Evolutionary conservation across 768 basidiomycete species (phyloP).

Genomic region (Leccinum fibrillosum): DNA sequence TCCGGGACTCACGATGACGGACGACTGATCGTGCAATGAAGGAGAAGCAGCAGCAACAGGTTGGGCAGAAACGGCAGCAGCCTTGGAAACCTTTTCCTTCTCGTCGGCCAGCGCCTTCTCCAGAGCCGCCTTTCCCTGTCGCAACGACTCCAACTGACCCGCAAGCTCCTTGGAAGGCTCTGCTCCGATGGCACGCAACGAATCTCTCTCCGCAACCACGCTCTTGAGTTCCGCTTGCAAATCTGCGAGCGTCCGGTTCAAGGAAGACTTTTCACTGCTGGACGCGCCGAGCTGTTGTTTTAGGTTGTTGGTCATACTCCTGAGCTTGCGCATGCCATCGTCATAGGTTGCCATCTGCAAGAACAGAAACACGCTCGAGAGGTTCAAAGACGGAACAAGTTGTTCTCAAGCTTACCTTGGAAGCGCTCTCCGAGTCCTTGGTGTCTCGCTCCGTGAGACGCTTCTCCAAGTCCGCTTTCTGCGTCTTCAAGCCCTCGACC

Average conservation of each 20-base stretch:
- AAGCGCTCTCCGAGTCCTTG: slow-evolving; percentile 26
- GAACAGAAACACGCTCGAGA: neutral
- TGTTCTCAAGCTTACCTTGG: slow-evolving; percentile 27
- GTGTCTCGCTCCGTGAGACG: slow-evolving; percentile 30
- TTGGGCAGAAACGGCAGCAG: slow-evolving; percentile 1
- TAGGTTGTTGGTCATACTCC: slow-evolving; percentile 24
- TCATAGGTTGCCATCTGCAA: slow-evolving; percentile 44
- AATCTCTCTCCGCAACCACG: slow-evolving; percentile 28
- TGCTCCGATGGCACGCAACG: slow-evolving; percentile 17
- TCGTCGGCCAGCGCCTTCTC: slow-evolving; percentile 40
- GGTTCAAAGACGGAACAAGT: neutral
- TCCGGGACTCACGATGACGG: slow-evolving; percentile 32
- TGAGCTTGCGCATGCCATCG: slow-evolving; percentile 37
- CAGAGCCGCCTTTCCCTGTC: slow-evolving; percentile 36
- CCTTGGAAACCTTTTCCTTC: slow-evolving; percentile 34
- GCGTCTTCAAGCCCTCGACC: slow-evolving; percentile 49
- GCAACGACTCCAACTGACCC: slow-evolving; percentile 35
- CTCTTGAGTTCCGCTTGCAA: slow-evolving; percentile 28
- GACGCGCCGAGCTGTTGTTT: slow-evolving; percentile 23
- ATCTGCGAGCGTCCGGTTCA: slow-evolving; percentile 25
- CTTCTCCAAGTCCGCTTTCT: slow-evolving; percentile 37
- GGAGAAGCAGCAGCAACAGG: neutral
- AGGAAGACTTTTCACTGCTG: slow-evolving; percentile 28
- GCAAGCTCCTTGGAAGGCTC: slow-evolving; percentile 30
- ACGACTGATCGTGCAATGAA: slow-evolving; percentile 18